Percentiles rank a stretch among this genome's conserved stretches.
Conservation (phyloP, 345 rosid species). For the Jatropha curcas region DNA sequence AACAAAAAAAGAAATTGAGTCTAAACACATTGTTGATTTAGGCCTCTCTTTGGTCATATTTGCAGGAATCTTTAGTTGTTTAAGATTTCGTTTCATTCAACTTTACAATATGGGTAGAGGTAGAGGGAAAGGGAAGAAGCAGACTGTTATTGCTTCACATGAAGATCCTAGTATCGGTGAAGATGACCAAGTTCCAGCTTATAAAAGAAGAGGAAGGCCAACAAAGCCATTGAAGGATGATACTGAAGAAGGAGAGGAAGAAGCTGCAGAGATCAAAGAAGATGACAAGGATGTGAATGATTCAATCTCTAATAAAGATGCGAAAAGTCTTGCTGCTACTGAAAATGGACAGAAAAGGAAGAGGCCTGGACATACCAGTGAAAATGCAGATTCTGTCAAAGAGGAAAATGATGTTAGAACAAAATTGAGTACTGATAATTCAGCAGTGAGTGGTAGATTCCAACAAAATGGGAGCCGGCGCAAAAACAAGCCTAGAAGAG, state of each 20-base stretch:
- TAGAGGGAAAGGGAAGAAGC: conserved; percentile 77
- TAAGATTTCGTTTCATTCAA: background rate
- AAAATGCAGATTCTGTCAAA: conserved; percentile 32
- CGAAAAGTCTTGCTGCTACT: conserved; percentile 31
- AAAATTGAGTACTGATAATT: conserved; percentile 45
- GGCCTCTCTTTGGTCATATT: background rate
- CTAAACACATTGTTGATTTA: background rate
- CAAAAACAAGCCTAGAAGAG: conserved; percentile 74
- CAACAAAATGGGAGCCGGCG: conserved; percentile 62
- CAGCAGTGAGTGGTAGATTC: conserved; percentile 49
- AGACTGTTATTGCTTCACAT: conserved; percentile 35
- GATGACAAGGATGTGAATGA: conserved; percentile 43
- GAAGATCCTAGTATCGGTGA: conserved; percentile 61
- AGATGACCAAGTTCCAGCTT: conserved; percentile 58
- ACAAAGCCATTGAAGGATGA: conserved; percentile 56
- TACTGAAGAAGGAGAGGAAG: conserved; percentile 35
- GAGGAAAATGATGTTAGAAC: conserved; percentile 50
- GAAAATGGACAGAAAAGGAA: conserved; percentile 62
- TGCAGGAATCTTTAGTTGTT: conserved; percentile 1
- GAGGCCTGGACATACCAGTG: conserved; percentile 41
- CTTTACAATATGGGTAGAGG: conserved; percentile 52
- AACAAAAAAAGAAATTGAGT: too few species aligned
- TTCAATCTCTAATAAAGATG: conserved; percentile 38
- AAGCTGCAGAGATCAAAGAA: conserved; percentile 38
- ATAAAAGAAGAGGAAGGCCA: conserved; percentile 70